Evolutionary conservation across 1,139 yeast genomes (phyloP), one percentile per base, ranked within the genome.

Genomic region (Kazachstania sp.): DNA sequence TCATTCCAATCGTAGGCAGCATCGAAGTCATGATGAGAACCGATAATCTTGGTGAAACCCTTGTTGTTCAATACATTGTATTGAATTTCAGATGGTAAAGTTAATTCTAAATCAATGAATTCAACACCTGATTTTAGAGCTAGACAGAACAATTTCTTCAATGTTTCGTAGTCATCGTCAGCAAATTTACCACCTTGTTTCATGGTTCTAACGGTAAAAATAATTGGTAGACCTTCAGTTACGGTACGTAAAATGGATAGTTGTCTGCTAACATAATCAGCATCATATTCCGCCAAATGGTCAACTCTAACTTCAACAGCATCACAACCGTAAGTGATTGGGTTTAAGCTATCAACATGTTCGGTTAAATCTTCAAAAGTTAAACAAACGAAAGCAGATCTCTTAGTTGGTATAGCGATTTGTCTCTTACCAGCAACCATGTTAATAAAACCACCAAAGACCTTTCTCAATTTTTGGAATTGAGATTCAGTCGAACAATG

Each of bases 231-330:
- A 13, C 59, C 57, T 38, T 71, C 70, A n/a, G 85, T 73, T 37
- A 71, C 72, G 57, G 69, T 76, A 60, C 96, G 79, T 56, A 90
- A 69, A 28, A 73, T 61, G 1, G 88, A 86, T 47, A 87, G 70
- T 64, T 88, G 95, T 53, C 80, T 81, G 46, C 86, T 81, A 44
- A 90, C 86, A 60, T 73, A 83, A 5, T 70, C 68, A 23, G 68
- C 63, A 37, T 73, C 73, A 49, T 72, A 70, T 19, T 76, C 71
- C 47, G 75, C 70, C 51, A 88, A 73, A 48, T 80, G 72, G 63
- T 86, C 97, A 32, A 86, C 86, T 53, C 95, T 75, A 47, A 92
- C 71, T 62, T 90, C 96, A 43, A 90, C 81, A 5, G 95, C 97
- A 53, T 79, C 77, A 51, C 83, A 77, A 2, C 97, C 97, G 49